Base-by-base conservation (phyloP, 805 yeast species). In the Millerozyma miso region DNA sequence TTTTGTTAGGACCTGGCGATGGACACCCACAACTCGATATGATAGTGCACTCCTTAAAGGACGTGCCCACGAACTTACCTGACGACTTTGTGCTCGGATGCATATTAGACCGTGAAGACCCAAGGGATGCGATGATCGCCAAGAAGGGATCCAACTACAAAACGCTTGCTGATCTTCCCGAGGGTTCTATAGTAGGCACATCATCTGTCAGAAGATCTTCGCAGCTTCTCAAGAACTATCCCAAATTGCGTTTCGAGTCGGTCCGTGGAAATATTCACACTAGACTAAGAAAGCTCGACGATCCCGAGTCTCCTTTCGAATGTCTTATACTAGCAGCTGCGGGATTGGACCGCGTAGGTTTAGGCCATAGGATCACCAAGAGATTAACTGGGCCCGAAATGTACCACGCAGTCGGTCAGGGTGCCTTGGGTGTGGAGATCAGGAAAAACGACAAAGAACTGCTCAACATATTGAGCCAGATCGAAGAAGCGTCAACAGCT, bases 371-470 rank as follows among this genome's bases (percentile, higher is more conserved):
- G 61, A 88, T 93, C 58, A 81, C 96, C 4, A 72, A 77, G 48
- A 75, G 72, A 50, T 72, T 93, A 48, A 79, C 83, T 43, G 74
- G 81, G 4, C 85, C 87, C 29, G 86, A 83, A 42, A 87, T 91
- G 96, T 85, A 81, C 59, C 87, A 91, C 60, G 97, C 99, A 1
- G 97, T 93, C 37, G 99, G 99, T n/a, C 99, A 93, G 69, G 99
- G 99, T 49, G 98, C 98, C 0, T 66, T 93, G 36, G 99, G 98
- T 15, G 70, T 93, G 19, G 99, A 93, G 67, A 87, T 91, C 51
- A 77, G 95, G 54, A 75, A 75, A 45, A 77, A 74, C 45, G 96
- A 93, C 62, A 56, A 62, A 4, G 67, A 70, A 39, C 77, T 86
- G 64, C 68, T 68, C 52, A 63, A 73, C 42, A 71, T 90, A 15